These are phyloP conservation scores for Neodidymelliopsis sp. DNA, from an alignment of 2,329 filamentous ascomycete species.

Conservation along the genomic window DNA sequence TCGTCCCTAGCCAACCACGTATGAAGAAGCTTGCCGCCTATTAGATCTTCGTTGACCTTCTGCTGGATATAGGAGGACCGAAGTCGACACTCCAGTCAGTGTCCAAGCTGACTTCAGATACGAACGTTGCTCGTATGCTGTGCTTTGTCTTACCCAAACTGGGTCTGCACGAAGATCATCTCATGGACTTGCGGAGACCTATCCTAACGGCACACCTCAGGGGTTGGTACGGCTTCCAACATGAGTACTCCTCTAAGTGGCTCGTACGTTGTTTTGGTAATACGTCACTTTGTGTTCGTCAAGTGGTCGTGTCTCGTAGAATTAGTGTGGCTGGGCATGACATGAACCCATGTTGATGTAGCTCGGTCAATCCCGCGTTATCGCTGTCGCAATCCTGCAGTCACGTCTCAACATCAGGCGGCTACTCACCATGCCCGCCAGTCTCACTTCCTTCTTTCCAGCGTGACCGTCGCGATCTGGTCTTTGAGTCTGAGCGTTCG, in stretches of 20 bases:
- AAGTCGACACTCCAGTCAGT: not conserved
- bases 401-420: conserved; percentile 30
- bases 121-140: not conserved
- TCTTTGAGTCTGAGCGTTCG: conserved; percentile 3
- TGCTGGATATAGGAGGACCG: too few relatives aligned
- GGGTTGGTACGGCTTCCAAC: too few relatives aligned
- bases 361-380: conserved; percentile 6
- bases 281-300: not conserved
- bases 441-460: conserved; percentile 16
- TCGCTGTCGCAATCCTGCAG: conserved; percentile 19
- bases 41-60: too few relatives aligned
- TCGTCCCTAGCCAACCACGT: too few relatives aligned
- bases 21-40: too few relatives aligned
- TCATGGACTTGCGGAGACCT: too few relatives aligned
- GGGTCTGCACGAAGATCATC: not conserved
- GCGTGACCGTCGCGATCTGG: not conserved
- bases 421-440: conserved; percentile 16
- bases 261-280: too few relatives aligned
- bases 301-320: not conserved
- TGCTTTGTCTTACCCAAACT: not conserved
- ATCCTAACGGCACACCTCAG: too few relatives aligned
- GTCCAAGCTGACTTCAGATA: not conserved
- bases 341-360: conserved; percentile 7
- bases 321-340: conserved; percentile 8
- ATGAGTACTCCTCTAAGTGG: too few relatives aligned